Evolutionary conservation across 805 yeast species (phyloP), one percentile per base, ranked within the genome.

Genomic region (Monosporozyma siamensis): DNA sequence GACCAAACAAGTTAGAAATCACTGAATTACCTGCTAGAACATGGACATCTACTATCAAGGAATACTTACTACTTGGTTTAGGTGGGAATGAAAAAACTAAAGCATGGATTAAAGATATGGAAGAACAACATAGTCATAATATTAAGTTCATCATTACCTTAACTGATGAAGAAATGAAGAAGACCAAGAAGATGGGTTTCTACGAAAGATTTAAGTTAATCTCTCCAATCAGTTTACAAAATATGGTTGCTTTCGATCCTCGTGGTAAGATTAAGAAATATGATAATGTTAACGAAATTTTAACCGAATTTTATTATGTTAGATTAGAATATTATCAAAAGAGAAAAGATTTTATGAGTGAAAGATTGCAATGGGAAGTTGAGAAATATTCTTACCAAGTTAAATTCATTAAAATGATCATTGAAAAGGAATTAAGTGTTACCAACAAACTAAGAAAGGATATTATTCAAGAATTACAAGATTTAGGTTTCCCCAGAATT

Each of bases 171-270:
- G 95, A 90, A 58, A 90, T 92, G 97, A 72, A 66, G 20, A 84
- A 85, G 53, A 74, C 95, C 0, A 67, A 72, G 47, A 70, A 70
- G 40, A 74, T 82, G 20, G 98, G 98, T 0, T 69, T 87, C 42
- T 74, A 84, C 53, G 95, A 87, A 56, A 72, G 88, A 58, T 92
- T 92, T 67, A 88, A 84, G 57, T 71, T 92, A 42, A 67, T 77
- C 6, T 70, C 87, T 0, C 67, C 82, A 6, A 67, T 92, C 32
- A 79, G 74, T 59, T 68, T 86, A 48, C 73, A 81, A 37, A 92
- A 92, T 60, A 89, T 92, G 95, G 96, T 92, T 43, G 94, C 96
- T 0, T 92, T 92, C 65, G 97, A 92, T 65, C 77, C 95, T 3
- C 73, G 74, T 38, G 95, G 96, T 30, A 77, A 89, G 50, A 85